phyloP scores from a whole-genome alignment of 2,329 filamentous ascomycete genomes.

The Verticillium isaacii region DNA sequence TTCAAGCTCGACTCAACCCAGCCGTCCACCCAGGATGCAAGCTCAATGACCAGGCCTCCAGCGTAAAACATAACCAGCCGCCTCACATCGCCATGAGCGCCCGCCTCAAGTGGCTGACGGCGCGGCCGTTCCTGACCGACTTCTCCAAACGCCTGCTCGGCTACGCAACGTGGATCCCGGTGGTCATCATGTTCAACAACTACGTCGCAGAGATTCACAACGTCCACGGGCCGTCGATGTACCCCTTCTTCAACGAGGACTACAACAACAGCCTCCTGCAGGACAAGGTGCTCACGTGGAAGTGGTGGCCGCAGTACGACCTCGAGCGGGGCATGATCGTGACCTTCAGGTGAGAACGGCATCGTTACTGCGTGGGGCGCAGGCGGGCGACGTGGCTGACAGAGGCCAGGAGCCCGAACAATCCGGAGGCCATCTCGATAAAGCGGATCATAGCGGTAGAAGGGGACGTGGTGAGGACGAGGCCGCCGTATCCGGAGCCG shows the following conservation, averaged over 20 bases:
- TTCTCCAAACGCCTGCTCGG: conserved; percentile 27
- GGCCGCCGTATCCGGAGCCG: conserved; percentile 51
- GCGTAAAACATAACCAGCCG: neutral
- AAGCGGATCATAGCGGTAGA: conserved; percentile 81
- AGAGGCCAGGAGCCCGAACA: conserved; percentile 40
- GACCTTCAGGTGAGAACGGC: conserved; percentile 51
- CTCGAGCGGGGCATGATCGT: conserved; percentile 71
- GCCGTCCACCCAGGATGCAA: neutral
- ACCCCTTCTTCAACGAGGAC: conserved; percentile 68
- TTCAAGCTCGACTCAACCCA: neutral
- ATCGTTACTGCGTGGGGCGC: neutral
- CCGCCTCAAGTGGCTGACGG: conserved; percentile 4
- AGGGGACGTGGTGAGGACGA: conserved; percentile 70
- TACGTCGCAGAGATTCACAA: conserved; percentile 54
- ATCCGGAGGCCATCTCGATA: conserved; percentile 65
- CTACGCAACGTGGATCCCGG: conserved; percentile 57
- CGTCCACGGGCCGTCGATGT: conserved; percentile 67
- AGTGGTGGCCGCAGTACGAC: conserved; percentile 51
- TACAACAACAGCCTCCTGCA: conserved; percentile 37
- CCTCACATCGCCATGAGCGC: conserved; percentile 11
- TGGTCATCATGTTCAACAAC: conserved; percentile 56
- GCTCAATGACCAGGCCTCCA: neutral
- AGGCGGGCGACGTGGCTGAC: conserved; percentile 3
- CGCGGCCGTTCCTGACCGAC: conserved; percentile 4
- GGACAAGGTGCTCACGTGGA: conserved; percentile 56